Evolutionary conservation across 2,329 filamentous ascomycete genomes (phyloP).

Genomic region (Penicillium sp.): DNA sequence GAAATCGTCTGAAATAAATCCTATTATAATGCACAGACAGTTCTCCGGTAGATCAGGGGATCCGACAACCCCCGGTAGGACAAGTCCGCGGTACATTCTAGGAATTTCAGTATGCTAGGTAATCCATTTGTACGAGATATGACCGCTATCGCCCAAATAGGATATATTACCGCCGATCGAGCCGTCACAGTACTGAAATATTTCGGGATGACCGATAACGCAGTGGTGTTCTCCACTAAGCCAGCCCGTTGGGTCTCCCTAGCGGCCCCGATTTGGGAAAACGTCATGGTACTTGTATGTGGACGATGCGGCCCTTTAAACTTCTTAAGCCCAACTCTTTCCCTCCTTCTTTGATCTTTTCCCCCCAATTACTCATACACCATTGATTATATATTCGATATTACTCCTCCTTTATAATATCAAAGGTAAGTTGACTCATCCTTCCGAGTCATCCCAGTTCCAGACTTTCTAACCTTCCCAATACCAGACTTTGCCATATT

Average conservation of each 20-base stretch:
- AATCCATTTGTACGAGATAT: neutral
- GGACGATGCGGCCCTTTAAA: neutral
- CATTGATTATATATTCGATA: neutral
- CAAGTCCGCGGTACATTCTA: neutral
- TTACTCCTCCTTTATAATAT: conserved; percentile 5
- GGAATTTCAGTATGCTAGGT: neutral
- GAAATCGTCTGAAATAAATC: neutral
- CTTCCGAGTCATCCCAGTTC: conserved; percentile 20
- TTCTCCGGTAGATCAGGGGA: conserved; percentile 20
- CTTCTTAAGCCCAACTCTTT: conserved; percentile 13
- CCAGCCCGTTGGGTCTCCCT: neutral
- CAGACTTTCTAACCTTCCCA: conserved; percentile 14
- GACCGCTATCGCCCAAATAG: conserved; percentile 7
- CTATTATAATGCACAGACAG: conserved; percentile 2
- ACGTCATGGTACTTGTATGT: conserved; percentile 6
- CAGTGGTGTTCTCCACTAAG: neutral
- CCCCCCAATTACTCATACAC: conserved; percentile 9
- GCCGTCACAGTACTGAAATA: conserved; percentile 3
- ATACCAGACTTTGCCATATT: conserved; percentile 6
- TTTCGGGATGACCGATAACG: neutral
- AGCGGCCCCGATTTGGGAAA: neutral
- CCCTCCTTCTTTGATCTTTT: neutral
- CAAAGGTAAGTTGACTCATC: conserved; percentile 4
- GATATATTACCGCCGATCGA: neutral
- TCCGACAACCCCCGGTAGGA: conserved; percentile 1